Evolutionary conservation across 768 basidiomycete species (phyloP), one percentile per base, ranked within the genome.

Genomic region (Pleurotus giganteus): DNA sequence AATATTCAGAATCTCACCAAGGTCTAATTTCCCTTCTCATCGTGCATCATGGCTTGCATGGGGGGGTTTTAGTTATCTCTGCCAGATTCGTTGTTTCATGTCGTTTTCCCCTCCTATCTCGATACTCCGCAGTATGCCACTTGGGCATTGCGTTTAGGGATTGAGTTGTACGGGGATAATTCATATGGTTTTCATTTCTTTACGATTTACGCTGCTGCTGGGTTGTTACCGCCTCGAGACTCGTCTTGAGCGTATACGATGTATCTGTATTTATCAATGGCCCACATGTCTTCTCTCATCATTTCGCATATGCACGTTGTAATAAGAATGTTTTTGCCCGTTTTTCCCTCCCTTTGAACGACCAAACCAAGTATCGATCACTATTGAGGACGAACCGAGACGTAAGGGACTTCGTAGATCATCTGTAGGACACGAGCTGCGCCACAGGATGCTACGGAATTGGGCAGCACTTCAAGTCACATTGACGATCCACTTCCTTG

Each of bases 1-100:
- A 53, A 67, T 12, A 51, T 60, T 41, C 44, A 47, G 57, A 60
- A 64, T 50, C 53, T 70, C 58, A 62, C 26, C 19, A 60, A 63
- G 54, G 44, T 52, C 49, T 45, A 32, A 27, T 41, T 29, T 50
- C 26, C 21, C 19, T 13, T 29, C 45, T 27, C 47, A 21, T 47
- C 28, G 13, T 23, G 32, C 28, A n/a, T 24, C 41, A 36, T n/a
- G 51, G 19, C 24, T 41, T 43, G 43, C 21, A 12, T 31, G 15
- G 28, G 26, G n/a, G 23, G 49, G 15, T 51, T 24, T 39, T 19
- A 37, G 23, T 51, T 32, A 51, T 51, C 34, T 51, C 34, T 24
- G 49, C 19, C 21, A 51, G 31, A 51, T 51, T 21, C 19, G 49
- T 11, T 41, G 12, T 17, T 36, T 26, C 29, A 43, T 43, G n/a